A percentile compares a stretch with the other conserved stretches of the same genome.
These are phyloP conservation scores for Colletotrichum ledebouriae DNA, from an alignment of 2,329 filamentous ascomycete genomes.

Conservation along the genomic window DNA sequence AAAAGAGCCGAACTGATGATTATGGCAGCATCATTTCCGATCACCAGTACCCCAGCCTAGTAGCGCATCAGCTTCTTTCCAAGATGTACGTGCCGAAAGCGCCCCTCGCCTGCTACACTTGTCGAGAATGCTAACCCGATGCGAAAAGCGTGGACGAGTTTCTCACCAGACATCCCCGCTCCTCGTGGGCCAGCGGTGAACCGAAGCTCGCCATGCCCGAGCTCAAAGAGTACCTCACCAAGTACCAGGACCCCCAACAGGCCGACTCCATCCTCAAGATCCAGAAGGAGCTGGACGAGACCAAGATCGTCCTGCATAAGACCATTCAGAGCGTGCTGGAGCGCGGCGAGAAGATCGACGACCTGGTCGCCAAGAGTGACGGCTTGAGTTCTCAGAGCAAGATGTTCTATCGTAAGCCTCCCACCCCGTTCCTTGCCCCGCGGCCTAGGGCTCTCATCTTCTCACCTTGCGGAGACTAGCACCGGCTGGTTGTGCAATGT, in stretches of 20 bases:
- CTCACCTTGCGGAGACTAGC: no score
- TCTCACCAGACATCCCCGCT: slow-evolving; percentile 78
- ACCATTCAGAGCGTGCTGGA: slow-evolving; percentile 91
- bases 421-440: neutral
- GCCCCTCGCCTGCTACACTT: neutral
- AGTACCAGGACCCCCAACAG: slow-evolving; percentile 88
- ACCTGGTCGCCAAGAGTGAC: slow-evolving; percentile 92
- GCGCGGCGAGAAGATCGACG: slow-evolving; percentile 96
- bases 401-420: slow-evolving; percentile 88
- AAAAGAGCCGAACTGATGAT: neutral
- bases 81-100: slow-evolving; percentile 61
- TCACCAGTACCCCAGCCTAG: slow-evolving; percentile 80
- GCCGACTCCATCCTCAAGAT: slow-evolving; percentile 96
- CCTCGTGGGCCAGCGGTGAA: slow-evolving; percentile 71
- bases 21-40: slow-evolving; percentile 74
- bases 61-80: slow-evolving; percentile 87
- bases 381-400: slow-evolving; percentile 92
- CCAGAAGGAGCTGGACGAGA: slow-evolving; percentile 96
- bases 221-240: slow-evolving; percentile 80
- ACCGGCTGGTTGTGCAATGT: neutral
- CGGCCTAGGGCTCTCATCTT: neutral
- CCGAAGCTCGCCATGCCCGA: slow-evolving; percentile 74
- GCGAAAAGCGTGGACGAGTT: slow-evolving; percentile 80
- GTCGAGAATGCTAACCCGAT: neutral
- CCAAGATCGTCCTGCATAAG: slow-evolving; percentile 97